Conservation (phyloP, 345 rosid genomes). For the Eucalyptus pumila region DNA sequence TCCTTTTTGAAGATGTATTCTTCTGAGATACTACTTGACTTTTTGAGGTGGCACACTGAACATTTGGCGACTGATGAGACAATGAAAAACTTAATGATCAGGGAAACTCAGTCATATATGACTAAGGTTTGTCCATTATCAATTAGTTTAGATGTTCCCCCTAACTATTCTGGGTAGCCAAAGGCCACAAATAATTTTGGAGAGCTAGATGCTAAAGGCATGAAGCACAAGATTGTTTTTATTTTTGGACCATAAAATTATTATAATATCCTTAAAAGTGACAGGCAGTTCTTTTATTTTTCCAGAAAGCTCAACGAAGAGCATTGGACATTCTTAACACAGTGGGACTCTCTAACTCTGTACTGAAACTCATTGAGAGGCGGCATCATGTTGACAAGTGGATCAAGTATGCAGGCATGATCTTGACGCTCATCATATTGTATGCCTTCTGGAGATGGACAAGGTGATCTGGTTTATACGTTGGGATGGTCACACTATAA, state of each 20-base stretch:
- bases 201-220: neutral
- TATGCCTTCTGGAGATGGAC: conserved; percentile 63
- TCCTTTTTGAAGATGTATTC: neutral
- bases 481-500: neutral
- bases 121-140: neutral
- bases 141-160: neutral
- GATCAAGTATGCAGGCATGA: conserved; percentile 89
- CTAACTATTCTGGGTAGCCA: neutral
- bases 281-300: neutral
- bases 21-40: neutral
- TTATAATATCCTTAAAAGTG: neutral
- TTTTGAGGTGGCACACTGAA: neutral
- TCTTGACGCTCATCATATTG: conserved; percentile 38
- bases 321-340: conserved; percentile 84
- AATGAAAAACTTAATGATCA: neutral
- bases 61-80: neutral
- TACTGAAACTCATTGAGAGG: conserved; percentile 88
- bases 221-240: neutral
- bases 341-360: conserved; percentile 86
- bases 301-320: conserved; percentile 82
- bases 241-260: neutral
- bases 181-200: neutral
- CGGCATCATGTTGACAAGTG: conserved; percentile 76
- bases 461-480: neutral
- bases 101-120: neutral